Percentiles rank a stretch among this genome's conserved stretches.
Evolutionary conservation across 768 basidiomycete genomes (phyloP).

Genomic region (Coprinopsis marcescibilis): DNA sequence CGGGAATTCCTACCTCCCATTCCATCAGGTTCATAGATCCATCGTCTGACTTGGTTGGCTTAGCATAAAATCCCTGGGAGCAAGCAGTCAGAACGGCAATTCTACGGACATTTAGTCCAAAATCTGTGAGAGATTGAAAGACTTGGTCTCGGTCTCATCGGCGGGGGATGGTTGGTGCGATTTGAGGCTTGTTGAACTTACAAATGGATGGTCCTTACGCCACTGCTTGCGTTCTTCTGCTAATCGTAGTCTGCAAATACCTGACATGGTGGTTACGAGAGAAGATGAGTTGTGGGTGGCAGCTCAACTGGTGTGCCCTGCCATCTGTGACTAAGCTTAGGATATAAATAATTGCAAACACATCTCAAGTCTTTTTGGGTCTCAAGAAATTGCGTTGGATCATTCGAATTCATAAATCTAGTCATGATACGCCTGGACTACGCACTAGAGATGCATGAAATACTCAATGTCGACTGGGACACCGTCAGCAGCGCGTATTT

Average conservation of each 20-base stretch:
- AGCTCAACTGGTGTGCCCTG: no score
- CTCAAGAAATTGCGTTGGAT: no score
- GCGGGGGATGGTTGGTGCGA: not conserved
- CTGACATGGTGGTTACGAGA: slow-evolving; percentile 55
- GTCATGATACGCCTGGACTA: not conserved
- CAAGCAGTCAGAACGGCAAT: no score
- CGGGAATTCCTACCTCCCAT: slow-evolving; percentile 99
- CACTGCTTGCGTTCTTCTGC: slow-evolving; percentile 98
- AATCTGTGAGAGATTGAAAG: not conserved
- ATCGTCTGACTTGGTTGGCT: slow-evolving; percentile 84
- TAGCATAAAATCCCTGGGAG: slow-evolving; percentile 93
- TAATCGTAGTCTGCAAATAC: slow-evolving; percentile 88
- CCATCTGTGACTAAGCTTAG: no score
- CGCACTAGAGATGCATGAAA: not conserved
- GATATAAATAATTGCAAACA: no score
- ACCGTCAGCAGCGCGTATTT: no score
- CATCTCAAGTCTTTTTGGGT: no score
- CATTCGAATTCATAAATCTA: not conserved
- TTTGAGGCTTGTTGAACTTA: slow-evolving; percentile 36
- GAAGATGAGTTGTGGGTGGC: not conserved
- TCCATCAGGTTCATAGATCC: slow-evolving; percentile 95
- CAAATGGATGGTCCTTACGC: slow-evolving; percentile 98
- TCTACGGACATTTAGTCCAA: no score
- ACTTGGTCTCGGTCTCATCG: not conserved
- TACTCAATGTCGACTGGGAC: no score